phyloP scores from a whole-genome alignment of 371 early-diverging fungal species.

The Mucor racemosus region DNA sequence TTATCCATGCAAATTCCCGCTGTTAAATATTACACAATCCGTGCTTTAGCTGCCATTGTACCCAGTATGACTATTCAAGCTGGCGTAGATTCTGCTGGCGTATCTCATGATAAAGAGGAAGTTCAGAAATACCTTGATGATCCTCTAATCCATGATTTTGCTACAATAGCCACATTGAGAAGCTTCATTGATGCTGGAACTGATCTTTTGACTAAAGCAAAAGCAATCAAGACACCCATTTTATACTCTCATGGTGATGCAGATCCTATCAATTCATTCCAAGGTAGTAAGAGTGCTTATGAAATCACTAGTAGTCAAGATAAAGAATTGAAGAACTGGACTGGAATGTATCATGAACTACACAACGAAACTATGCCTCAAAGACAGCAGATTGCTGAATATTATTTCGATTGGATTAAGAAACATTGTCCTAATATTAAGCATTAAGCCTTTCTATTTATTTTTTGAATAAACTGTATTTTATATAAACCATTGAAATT shows the following conservation, averaged over 20 bases:
- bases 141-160: slow-evolving; percentile 58
- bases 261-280: slow-evolving; percentile 53
- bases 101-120: slow-evolving; percentile 55
- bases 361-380: slow-evolving; percentile 56
- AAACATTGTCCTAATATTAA: slow-evolving; percentile 26
- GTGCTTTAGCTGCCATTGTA: slow-evolving; percentile 40
- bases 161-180: slow-evolving; percentile 41
- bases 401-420: slow-evolving; percentile 60
- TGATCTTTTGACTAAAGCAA: slow-evolving; percentile 26
- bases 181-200: slow-evolving; percentile 42
- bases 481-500: background rate
- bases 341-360: slow-evolving; percentile 58
- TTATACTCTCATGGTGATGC: slow-evolving; percentile 51
- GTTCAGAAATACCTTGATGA: slow-evolving; percentile 55
- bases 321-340: slow-evolving; percentile 53
- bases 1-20: slow-evolving; percentile 43
- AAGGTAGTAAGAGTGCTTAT: slow-evolving; percentile 44
- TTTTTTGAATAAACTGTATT: background rate
- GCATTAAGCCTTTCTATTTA: background rate
- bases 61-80: slow-evolving; percentile 53
- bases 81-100: slow-evolving; percentile 42
- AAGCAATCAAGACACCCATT: slow-evolving; percentile 40
- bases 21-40: slow-evolving; percentile 38
- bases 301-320: slow-evolving; percentile 46
- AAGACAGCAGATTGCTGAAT: slow-evolving; percentile 51